Conservation (phyloP, 805 yeast genomes). For the Suhomyces xylopsoci region DNA sequence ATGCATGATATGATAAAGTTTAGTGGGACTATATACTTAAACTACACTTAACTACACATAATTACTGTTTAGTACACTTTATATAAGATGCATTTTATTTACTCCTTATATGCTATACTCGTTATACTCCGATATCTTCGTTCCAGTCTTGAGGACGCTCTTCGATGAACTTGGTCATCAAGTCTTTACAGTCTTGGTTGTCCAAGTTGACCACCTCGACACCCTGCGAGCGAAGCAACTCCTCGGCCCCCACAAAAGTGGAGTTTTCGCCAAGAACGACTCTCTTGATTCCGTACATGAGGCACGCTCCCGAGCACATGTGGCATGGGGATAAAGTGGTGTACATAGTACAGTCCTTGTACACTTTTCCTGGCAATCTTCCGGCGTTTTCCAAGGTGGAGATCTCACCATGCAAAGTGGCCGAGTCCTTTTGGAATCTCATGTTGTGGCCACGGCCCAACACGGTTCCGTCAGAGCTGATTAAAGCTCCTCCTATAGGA, state of each 20-base stretch:
- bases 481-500: conserved; percentile 79
- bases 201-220: conserved; percentile 66
- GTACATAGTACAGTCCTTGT: conserved; percentile 85
- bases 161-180: conserved; percentile 76
- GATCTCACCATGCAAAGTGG: conserved; percentile 91
- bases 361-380: conserved; percentile 72
- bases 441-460: conserved; percentile 88
- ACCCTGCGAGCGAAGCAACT: conserved; percentile 61
- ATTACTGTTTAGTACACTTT: no score
- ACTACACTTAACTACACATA: no score
- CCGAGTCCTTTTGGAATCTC: conserved; percentile 80
- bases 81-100: neutral
- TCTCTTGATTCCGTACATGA: conserved; percentile 83
- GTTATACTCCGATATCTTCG: conserved; percentile 70
- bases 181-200: conserved; percentile 56
- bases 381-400: conserved; percentile 89
- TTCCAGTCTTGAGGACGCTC: conserved; percentile 78
- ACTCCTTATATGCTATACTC: neutral
- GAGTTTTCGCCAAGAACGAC: conserved; percentile 87
- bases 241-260: conserved; percentile 83
- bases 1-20: no score
- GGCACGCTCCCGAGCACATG: conserved; percentile 93
- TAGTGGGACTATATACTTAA: neutral
- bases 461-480: conserved; percentile 72
- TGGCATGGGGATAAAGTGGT: conserved; percentile 91